Evolutionary conservation across 2,329 filamentous ascomycete genomes (phyloP), one percentile per base, ranked within the genome.

Genomic region (Fonsecaea erecta): DNA sequence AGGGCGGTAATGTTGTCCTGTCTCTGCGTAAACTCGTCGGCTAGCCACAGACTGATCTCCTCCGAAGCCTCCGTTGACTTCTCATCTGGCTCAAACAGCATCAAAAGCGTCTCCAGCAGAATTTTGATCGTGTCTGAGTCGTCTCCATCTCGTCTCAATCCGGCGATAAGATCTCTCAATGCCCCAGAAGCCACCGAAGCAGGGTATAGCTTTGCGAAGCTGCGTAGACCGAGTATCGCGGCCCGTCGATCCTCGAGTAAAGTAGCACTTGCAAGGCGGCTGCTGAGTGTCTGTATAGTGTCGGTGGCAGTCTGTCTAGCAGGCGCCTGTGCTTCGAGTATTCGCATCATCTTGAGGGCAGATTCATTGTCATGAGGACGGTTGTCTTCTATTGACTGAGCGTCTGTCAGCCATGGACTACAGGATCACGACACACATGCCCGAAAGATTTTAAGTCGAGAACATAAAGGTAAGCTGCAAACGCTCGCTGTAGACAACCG

Each of bases 111-210:
- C 84, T 99, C 95, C 70, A 99, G 84, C 67, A 97, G 91, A 63
- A 96, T 88, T 79, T 97, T 96, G 75, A 96, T 90, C 4, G 96
- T 99, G 77, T 99, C 95, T 64, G 97, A 90, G 84, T 99, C 95
- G 75, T 96, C 92, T 66, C 87, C 88, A 84, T 99, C 95, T 75
- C 92, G 93, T 71, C 87, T 87, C 60, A 99, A 81, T 72, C 91
- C 92, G 12, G 86, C 88, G 71, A 99, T 98, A 63, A 99, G 83
- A 63, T 91, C 92, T 68, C 94, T 86, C 54, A 99, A 81, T n/a
- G 93, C 92, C 43, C 93, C 93, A 3, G 93, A 97, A 1, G 96
- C 92, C 37, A 99, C 95, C 7, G 93, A 96, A 14, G 96, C 96
- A 40, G 95, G 96, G 73, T 94, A 98, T 67, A 96, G 89, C 79